A percentile compares a stretch with the other conserved stretches of the same genome.
phyloP scores from a whole-genome alignment of 2,329 filamentous ascomycete species.

The Podosphaera fusca region DNA sequence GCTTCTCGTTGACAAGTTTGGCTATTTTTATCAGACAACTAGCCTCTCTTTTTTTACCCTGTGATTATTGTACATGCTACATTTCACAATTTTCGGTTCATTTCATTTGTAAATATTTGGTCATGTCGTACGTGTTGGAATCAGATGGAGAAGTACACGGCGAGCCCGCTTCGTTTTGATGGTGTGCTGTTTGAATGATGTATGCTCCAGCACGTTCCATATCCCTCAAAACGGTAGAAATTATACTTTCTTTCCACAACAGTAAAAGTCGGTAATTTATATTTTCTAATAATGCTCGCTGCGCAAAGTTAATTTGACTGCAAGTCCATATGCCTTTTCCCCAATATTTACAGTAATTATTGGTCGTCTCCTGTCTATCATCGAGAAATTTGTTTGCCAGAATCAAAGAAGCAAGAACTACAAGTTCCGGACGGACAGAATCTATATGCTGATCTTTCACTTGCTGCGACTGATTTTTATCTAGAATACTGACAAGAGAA shows the following conservation, averaged over 20 bases:
- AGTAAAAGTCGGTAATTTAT: slow-evolving; percentile 39
- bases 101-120: no score
- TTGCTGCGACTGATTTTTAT: slow-evolving; percentile 9
- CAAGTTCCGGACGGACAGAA: slow-evolving; percentile 35
- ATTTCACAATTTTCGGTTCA: no score
- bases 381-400: slow-evolving; percentile 44
- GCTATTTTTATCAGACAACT: no score
- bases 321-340: slow-evolving; percentile 32
- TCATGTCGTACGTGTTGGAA: no score
- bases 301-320: slow-evolving; percentile 39
- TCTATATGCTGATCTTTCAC: slow-evolving; percentile 29
- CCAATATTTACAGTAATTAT: slow-evolving; percentile 30
- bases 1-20: no score
- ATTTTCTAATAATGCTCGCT: slow-evolving; percentile 39
- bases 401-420: slow-evolving; percentile 36
- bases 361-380: slow-evolving; percentile 30
- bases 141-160: no score
- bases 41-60: no score
- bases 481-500: slow-evolving; percentile 19
- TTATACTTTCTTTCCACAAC: slow-evolving; percentile 30
- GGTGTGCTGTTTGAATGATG: neutral
- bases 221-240: slow-evolving; percentile 35
- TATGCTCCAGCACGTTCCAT: slow-evolving; percentile 32
- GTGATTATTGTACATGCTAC: no score
- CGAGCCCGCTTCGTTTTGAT: neutral